Evolutionary conservation across 257 asterid species (phyloP).

Genomic region (Solanum neorickii): DNA sequence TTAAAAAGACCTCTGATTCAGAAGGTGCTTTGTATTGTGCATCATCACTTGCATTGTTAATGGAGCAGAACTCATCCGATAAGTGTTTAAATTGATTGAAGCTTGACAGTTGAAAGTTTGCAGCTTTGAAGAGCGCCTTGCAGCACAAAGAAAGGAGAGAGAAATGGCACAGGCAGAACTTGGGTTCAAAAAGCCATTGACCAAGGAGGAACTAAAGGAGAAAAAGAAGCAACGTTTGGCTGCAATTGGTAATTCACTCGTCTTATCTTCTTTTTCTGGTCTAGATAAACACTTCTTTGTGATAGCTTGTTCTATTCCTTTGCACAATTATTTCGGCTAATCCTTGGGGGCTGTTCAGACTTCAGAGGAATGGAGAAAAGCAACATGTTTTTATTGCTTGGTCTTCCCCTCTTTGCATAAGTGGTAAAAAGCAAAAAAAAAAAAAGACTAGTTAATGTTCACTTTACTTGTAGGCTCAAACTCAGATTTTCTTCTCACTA

Average conservation of each 20-base stretch:
- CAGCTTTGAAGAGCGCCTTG: conserved; percentile 92
- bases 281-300: neutral
- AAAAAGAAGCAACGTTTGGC: conserved; percentile 88
- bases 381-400: neutral
- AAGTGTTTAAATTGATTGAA: neutral
- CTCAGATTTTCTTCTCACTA: neutral
- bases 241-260: conserved; percentile 63
- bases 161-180: conserved; percentile 61
- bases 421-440: neutral
- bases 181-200: conserved; percentile 76
- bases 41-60: neutral
- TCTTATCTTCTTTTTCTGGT: neutral
- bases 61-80: neutral
- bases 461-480: neutral
- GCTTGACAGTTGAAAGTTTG: conserved; percentile 2
- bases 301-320: neutral
- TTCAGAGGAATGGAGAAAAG: neutral
- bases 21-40: neutral
- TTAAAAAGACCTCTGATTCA: neutral
- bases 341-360: neutral
- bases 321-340: neutral
- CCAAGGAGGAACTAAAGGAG: conserved; percentile 58
- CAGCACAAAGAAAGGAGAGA: conserved; percentile 69
- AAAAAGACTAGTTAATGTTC: neutral
- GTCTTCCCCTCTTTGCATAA: neutral